Base-by-base conservation (phyloP, 2,329 filamentous ascomycete genomes). In the Fusarium equiseti region DNA sequence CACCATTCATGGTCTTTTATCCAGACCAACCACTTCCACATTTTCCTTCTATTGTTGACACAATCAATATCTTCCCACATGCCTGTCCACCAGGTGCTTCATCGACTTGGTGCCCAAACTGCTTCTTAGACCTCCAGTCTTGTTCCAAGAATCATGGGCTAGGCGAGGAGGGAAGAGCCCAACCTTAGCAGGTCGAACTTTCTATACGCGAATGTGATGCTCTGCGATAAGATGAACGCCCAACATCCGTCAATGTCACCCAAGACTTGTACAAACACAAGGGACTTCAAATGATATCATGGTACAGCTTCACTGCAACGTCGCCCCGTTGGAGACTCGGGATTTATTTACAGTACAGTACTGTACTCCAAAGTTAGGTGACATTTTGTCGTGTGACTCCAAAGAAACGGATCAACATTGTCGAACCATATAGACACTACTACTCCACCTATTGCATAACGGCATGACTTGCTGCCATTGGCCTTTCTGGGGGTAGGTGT, bases 231-330 rank as follows among this genome's bases (percentile, higher is more conserved):
- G 42, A 48, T 49, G 62, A 66, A 40, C 57, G 16, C 40, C 24
- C 11, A 20, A 46, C 40, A 66, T 43, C 63, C 51, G 45, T 38
- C 35, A 67, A 57, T 59, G 22, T 22, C 44, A 31, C 52, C 35
- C 43, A 42, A 42, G 26, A 42, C 35, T 53, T 61, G 43, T 42
- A 50, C 45, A 35, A 61, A 43, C 48, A 52, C 46, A 56, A 43
- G 38, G 44, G 40, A 59, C 61, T 54, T 62, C 54, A 60, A 68
- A 77, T 79, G 78, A 79, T 78, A 79, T 79, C 77, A 79, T 78
- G 63, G 50, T 65, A 77, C 76, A 76, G 68, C 35, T 71, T 46
- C 53, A 40, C 52, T 63, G 50, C 57, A 72, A 72, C 71, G 60
- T 73, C 67, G 48, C 55, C 60, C 60, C 54, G 55, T 65, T 59